Conservation (phyloP, 176 grass and related monocot genomes). For the Zoysia pacifica region DNA sequence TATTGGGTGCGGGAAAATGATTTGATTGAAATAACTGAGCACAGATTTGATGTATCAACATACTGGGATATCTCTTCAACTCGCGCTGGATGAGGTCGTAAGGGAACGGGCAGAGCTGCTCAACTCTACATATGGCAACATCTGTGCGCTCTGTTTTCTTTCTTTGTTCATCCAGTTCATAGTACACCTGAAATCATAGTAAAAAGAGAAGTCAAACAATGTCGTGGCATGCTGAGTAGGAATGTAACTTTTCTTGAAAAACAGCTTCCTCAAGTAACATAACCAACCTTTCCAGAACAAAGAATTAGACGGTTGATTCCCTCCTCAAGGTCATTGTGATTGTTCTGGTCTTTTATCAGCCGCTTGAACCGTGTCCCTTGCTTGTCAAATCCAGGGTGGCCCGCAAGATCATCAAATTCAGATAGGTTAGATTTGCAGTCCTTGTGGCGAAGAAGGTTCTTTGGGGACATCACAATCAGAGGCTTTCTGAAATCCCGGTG, state of each 20-base stretch:
- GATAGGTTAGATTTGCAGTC: slow-evolving; percentile 95
- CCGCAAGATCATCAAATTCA: slow-evolving; percentile 93
- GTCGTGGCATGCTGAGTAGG: too few species aligned
- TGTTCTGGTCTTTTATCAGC: slow-evolving; percentile 84
- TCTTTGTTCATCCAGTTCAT: slow-evolving; percentile 87
- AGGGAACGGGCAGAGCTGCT: slow-evolving; percentile 84
- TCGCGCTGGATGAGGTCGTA: slow-evolving; percentile 96
- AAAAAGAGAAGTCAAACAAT: too few species aligned
- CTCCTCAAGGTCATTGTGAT: slow-evolving; percentile 76
- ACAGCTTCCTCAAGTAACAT: too few species aligned
- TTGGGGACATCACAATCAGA: slow-evolving; percentile 78
- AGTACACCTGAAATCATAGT: slow-evolving; percentile 66
- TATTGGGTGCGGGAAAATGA: too few species aligned
- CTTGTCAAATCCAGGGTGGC: slow-evolving; percentile 88
- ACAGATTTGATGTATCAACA: not conserved
- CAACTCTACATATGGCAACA: slow-evolving; percentile 90
- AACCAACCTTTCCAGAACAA: slow-evolving; percentile 79
- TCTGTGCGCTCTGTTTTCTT: slow-evolving; percentile 63
- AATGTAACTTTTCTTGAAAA: too few species aligned
- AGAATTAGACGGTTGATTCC: slow-evolving; percentile 81
- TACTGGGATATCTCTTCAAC: slow-evolving; percentile 96
- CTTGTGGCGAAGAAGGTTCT: slow-evolving; percentile 91
- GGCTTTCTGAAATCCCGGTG: slow-evolving; percentile 91
- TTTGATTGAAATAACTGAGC: too few species aligned
- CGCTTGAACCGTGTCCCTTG: slow-evolving; percentile 97